A percentile compares a stretch with the other conserved stretches of the same genome.
phyloP scores from a whole-genome alignment of 2,329 filamentous ascomycete genomes.

The Penicillium palitans region DNA sequence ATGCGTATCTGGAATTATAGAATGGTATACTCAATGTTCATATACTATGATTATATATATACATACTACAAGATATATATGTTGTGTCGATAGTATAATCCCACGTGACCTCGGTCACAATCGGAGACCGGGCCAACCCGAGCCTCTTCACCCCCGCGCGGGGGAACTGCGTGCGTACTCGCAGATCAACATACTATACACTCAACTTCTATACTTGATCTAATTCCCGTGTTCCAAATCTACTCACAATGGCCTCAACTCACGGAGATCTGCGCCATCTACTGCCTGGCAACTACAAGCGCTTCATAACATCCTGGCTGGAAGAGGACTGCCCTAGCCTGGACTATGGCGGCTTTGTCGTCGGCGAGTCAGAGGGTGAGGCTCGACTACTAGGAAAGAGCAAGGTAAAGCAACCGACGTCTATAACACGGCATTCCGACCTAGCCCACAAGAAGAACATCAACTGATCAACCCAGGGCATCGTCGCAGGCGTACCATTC shows the following conservation, averaged over 20 bases:
- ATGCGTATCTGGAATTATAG: too few relatives aligned
- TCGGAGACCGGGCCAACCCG: constrained; percentile 6
- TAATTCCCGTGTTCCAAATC: not conserved
- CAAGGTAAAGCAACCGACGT: constrained; percentile 36
- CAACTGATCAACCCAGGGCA: constrained; percentile 53
- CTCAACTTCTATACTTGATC: not conserved
- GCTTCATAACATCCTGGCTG: constrained; percentile 78
- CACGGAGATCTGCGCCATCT: constrained; percentile 68
- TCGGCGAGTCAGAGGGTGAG: constrained; percentile 59
- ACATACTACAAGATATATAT: too few relatives aligned
- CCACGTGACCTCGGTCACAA: constrained; percentile 6
- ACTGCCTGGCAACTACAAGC: constrained; percentile 81
- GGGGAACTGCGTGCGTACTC: not conserved
- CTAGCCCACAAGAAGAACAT: not conserved
- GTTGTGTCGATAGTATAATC: too few relatives aligned
- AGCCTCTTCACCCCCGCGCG: constrained; percentile 9
- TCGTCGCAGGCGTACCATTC: constrained; percentile 90
- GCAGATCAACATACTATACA: not conserved
- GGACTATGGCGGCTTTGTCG: constrained; percentile 96
- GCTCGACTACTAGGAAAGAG: constrained; percentile 59
- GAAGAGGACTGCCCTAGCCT: constrained; percentile 95
- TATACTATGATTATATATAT: too few relatives aligned
- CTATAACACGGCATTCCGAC: not conserved
- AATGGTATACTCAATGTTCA: too few relatives aligned
- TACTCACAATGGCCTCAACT: constrained; percentile 52